Evolutionary conservation across 225 moss, liverwort and hornwort species (phyloP).

Genomic region (Bryum argenteum): DNA sequence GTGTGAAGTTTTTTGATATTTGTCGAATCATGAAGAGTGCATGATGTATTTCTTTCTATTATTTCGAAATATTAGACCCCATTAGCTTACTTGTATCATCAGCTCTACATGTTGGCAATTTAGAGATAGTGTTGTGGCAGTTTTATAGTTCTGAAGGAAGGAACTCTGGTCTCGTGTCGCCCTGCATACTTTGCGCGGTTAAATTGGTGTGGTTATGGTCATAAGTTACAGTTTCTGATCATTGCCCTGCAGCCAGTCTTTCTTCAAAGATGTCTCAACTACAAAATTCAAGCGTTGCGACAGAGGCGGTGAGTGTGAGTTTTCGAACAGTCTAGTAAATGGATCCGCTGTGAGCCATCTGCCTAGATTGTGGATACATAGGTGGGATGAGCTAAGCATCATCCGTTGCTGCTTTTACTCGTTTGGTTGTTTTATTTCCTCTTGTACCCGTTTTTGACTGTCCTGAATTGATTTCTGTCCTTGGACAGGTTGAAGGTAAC

Average conservation of each 20-base stretch:
- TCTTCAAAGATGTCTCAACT: constrained; percentile 30
- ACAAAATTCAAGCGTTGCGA: constrained; percentile 14
- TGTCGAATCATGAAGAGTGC: constrained; percentile 7
- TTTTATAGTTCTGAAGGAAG: not conserved
- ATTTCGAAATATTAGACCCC: no score
- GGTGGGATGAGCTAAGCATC: constrained; percentile 16
- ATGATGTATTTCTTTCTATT: constrained; percentile 2
- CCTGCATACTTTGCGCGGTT: constrained; percentile 13
- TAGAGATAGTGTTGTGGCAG: not conserved
- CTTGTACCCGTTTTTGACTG: constrained; percentile 16
- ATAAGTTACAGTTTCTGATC: constrained; percentile 35
- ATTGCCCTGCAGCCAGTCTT: constrained; percentile 71
- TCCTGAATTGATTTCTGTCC: constrained; percentile 26
- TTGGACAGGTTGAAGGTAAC: constrained; percentile 70
- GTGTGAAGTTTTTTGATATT: not conserved
- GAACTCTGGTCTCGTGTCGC: constrained; percentile 1
- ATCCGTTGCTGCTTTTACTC: constrained; percentile 17
- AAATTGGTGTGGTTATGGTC: constrained; percentile 9
- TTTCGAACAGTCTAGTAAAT: constrained; percentile 46
- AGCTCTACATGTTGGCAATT: constrained; percentile 13
- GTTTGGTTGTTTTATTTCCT: constrained; percentile 17
- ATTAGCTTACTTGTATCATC: not conserved
- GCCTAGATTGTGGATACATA: constrained; percentile 26
- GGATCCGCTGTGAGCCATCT: constrained; percentile 45
- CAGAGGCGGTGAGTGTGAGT: constrained; percentile 59